phyloP scores from a whole-genome alignment of 192 early-diverging fungal species.

The Backusella circina region DNA sequence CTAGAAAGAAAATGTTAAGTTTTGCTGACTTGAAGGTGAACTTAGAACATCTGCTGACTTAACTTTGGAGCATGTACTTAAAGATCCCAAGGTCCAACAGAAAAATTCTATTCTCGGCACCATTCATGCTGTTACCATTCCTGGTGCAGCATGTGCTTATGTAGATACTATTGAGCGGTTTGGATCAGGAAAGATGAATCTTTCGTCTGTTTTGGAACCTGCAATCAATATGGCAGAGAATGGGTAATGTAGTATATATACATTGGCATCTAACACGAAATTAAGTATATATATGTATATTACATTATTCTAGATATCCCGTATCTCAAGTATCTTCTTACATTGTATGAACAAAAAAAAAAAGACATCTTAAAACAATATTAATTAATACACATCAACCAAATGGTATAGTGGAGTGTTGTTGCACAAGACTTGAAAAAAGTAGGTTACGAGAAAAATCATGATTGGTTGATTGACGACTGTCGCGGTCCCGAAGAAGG shows the following conservation, averaged over 20 bases:
- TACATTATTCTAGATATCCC: not conserved
- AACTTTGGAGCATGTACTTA: conserved; percentile 45
- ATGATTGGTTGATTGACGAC: conserved; percentile 45
- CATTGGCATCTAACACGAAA: too few relatives aligned
- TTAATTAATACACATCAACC: not conserved
- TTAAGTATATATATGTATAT: too few relatives aligned
- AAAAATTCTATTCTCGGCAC: conserved; percentile 32
- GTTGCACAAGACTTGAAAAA: conserved; percentile 2
- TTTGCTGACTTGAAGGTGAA: not conserved
- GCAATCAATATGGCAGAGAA: conserved; percentile 65
- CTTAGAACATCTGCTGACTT: conserved; percentile 18
- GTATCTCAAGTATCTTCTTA: conserved; percentile 24
- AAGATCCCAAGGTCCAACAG: conserved; percentile 20
- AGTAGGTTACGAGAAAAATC: conserved; percentile 19
- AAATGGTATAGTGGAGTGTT: conserved; percentile 31
- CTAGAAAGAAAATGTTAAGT: too few relatives aligned
- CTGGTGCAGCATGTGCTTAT: conserved; percentile 72
- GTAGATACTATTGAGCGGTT: conserved; percentile 58
- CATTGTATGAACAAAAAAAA: not conserved
- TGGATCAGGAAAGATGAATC: conserved; percentile 54
- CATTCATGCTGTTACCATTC: conserved; percentile 57
- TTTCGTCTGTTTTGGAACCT: conserved; percentile 55
- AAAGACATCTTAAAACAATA: not conserved
- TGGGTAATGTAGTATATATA: conserved; percentile 37
- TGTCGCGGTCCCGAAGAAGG: conserved; percentile 49